Percentiles rank a stretch among this genome's conserved stretches.
These are phyloP conservation scores for Ajuga chamaepitys DNA, from an alignment of 257 asterid genomes.

Conservation along the genomic window DNA sequence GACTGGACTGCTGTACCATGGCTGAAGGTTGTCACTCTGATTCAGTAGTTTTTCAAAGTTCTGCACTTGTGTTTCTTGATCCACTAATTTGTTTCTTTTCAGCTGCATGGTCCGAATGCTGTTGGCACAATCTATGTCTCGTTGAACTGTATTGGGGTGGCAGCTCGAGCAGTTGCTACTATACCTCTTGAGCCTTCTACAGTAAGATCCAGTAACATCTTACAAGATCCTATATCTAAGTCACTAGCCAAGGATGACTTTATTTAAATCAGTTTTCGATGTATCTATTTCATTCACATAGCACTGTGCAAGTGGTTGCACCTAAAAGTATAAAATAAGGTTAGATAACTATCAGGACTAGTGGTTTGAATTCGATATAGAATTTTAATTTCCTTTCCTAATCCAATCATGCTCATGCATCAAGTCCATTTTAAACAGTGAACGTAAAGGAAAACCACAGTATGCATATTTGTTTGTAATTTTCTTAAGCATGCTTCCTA, in stretches of 20 bases:
- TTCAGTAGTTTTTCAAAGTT: constrained; percentile 9
- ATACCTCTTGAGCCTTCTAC: constrained; percentile 31
- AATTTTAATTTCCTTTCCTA: not conserved
- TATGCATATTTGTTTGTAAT: not conserved
- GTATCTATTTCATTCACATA: constrained; percentile 2
- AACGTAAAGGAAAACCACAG: not conserved
- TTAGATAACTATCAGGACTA: not conserved
- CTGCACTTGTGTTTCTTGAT: constrained; percentile 8
- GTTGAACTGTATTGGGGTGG: constrained; percentile 32
- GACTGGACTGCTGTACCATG: constrained; percentile 31
- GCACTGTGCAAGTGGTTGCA: not conserved
- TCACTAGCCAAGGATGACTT: constrained; percentile 1
- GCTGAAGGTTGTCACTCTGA: constrained; percentile 21
- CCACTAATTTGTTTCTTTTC: constrained; percentile 15
- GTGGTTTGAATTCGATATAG: not conserved
- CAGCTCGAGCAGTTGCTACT: constrained; percentile 34
- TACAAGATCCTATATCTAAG: not conserved
- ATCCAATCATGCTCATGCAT: not conserved
- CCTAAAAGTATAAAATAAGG: not conserved
- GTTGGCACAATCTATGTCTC: constrained; percentile 21
- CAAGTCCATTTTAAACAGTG: not conserved
- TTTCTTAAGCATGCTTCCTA: constrained; percentile 8
- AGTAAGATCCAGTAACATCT: constrained; percentile 22
- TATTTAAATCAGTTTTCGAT: not conserved
- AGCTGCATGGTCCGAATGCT: constrained; percentile 20